Conservation (phyloP, 306 rosid species). For the Styphnolobium japonicum region DNA sequence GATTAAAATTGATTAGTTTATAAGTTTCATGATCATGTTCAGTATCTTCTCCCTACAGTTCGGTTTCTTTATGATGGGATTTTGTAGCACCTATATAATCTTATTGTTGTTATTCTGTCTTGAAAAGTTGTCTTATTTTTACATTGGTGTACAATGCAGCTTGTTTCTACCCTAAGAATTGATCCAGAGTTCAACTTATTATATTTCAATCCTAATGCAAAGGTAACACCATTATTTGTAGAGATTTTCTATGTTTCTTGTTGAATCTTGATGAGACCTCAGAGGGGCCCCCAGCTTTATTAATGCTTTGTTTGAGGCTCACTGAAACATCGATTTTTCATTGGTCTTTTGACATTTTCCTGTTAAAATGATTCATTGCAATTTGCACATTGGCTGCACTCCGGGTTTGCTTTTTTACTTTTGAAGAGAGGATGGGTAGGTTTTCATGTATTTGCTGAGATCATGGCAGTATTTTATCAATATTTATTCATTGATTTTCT, state of each 20-base stretch:
- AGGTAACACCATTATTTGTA: slow-evolving; percentile 46
- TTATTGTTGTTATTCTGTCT: slow-evolving; percentile 18
- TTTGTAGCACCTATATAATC: not conserved
- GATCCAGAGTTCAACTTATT: slow-evolving; percentile 73
- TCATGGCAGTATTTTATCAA: not conserved
- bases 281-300: not conserved
- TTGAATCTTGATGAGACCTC: not conserved
- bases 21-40: not conserved
- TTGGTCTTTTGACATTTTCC: not conserved
- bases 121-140: slow-evolving; percentile 40
- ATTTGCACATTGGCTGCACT: not conserved
- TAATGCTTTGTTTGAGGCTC: not conserved
- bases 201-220: slow-evolving; percentile 70
- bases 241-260: not conserved
- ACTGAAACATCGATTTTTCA: not conserved
- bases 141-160: slow-evolving; percentile 56
- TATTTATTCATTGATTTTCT: not conserved
- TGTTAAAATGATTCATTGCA: not conserved
- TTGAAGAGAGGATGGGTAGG: not conserved
- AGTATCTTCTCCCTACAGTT: slow-evolving; percentile 4
- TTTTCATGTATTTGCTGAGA: not conserved
- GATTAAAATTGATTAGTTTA: slow-evolving; percentile 2
- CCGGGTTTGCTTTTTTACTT: not conserved
- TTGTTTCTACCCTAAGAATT: slow-evolving; percentile 78
- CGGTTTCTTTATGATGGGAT: slow-evolving; percentile 17